phyloP scores from a whole-genome alignment of 768 basidiomycete genomes.

The Tylopilus sp. region DNA sequence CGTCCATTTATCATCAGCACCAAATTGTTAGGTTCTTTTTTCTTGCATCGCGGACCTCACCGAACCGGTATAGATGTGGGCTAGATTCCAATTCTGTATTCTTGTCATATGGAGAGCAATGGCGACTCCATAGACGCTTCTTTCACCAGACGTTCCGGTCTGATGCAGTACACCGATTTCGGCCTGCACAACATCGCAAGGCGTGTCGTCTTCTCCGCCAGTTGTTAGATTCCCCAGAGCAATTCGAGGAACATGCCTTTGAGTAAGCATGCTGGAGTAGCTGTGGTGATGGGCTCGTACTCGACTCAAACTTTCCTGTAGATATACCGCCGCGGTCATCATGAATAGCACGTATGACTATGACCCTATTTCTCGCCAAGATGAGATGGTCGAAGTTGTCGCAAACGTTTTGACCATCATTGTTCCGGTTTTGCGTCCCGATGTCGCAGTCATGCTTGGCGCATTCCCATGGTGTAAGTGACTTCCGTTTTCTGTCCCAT shows the following conservation, averaged over 20 bases:
- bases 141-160: constrained; percentile 10
- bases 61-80: no score
- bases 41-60: no score
- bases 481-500: not conserved
- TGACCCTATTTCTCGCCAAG: not conserved
- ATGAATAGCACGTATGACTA: constrained; percentile 8
- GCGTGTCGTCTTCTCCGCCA: constrained; percentile 1
- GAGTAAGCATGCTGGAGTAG: not conserved
- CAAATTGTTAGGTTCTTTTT: not conserved
- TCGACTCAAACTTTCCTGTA: not conserved
- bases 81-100: not conserved
- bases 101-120: constrained; percentile 4
- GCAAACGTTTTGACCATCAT: not conserved
- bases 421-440: not conserved
- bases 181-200: not conserved
- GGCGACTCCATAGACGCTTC: constrained; percentile 13
- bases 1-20: not conserved
- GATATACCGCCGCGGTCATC: constrained; percentile 3
- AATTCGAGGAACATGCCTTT: not conserved
- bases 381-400: not conserved
- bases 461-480: not conserved
- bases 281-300: not conserved
- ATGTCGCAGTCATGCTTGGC: not conserved
- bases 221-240: not conserved
- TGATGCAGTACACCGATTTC: not conserved